Base-by-base conservation (phyloP, 169 alveolate species). In the Cyclospora cayetanensis region DNA sequence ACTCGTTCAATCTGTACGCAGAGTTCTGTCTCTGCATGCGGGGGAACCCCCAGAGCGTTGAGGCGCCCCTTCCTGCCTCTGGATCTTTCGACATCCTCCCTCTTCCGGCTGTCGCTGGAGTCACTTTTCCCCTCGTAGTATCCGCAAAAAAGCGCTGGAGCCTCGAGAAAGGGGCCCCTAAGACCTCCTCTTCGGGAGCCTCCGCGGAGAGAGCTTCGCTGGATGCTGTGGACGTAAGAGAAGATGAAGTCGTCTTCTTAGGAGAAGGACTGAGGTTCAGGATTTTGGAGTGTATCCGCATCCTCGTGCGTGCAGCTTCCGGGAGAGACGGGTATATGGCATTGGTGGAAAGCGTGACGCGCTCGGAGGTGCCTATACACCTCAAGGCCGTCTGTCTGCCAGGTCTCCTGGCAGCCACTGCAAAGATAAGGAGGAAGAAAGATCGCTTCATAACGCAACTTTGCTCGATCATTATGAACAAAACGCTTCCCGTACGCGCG, bases 311-410 rank as follows among this genome's bases (percentile, higher is more conserved):
- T 9, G 9, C 31, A 35, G 82, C 55, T 18, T 0, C 82, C 15
- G 82, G 35, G 1, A 1, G 82, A 3, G 82, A 37, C 12, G 2
- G 52, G 53, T 70, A 70, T 35, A 70, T 70, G 82, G 34, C n/a
- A 1, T 34, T 70, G 0, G 34, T 70, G 1, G 82, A 29, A 29
- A 53, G 53, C 4, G 34, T 35, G 7, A 35, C 82, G 7, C 25
- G 53, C 39, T 29, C 82, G 34, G 82, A 35, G 53, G 82, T 70
- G 43, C n/a, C 82, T 70, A 53, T 35, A 35, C 82, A 70, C 82
- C 82, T 70, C 31, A 70, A 70, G 55, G 52, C 34, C 5, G 34
- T 70, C 12, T 42, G 34, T 15, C 52, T 70, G 34, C 82, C 82
- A 12, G 82, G 82, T 0, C 20, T 70, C 2, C 25, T 70, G 34